phyloP scores from a whole-genome alignment of 345 rosid species.

The Boechera retrofracta region DNA sequence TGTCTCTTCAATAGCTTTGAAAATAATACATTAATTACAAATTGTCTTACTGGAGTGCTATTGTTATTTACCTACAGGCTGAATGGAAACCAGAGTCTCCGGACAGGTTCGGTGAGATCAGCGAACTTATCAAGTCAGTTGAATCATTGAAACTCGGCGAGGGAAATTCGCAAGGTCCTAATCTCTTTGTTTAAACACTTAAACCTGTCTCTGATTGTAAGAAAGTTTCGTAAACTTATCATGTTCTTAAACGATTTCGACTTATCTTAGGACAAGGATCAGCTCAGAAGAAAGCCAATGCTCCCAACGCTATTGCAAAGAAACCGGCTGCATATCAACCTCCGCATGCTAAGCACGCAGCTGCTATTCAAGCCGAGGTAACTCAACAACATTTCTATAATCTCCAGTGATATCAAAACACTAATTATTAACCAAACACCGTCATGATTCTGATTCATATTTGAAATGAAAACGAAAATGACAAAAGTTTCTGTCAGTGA shows the following conservation, averaged over 20 bases:
- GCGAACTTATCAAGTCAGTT: constrained; percentile 66
- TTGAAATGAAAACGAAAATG: neutral
- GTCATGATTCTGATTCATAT: neutral
- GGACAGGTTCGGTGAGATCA: constrained; percentile 71
- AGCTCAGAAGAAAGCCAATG: constrained; percentile 53
- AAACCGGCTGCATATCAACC: constrained; percentile 97
- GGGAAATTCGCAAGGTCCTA: constrained; percentile 65
- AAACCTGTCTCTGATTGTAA: constrained; percentile 3
- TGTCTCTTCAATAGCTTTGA: constrained; percentile 26
- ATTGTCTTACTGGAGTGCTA: constrained; percentile 21
- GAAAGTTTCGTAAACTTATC: neutral
- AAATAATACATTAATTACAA: neutral
- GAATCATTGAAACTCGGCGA: constrained; percentile 69
- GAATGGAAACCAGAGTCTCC: constrained; percentile 93
- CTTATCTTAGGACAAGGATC: constrained; percentile 64
- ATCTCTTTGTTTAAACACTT: constrained; percentile 11
- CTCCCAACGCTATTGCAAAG: constrained; percentile 51
- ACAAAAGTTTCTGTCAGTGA: neutral
- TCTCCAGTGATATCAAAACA: neutral
- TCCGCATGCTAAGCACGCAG: constrained; percentile 87
- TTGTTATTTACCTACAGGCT: constrained; percentile 52
- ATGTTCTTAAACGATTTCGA: constrained; percentile 18
- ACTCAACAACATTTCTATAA: constrained; percentile 18
- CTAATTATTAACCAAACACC: neutral
- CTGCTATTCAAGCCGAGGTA: constrained; percentile 87